Base-by-base conservation (phyloP, 2,329 filamentous ascomycete genomes). In the Penicillium sp. region DNA sequence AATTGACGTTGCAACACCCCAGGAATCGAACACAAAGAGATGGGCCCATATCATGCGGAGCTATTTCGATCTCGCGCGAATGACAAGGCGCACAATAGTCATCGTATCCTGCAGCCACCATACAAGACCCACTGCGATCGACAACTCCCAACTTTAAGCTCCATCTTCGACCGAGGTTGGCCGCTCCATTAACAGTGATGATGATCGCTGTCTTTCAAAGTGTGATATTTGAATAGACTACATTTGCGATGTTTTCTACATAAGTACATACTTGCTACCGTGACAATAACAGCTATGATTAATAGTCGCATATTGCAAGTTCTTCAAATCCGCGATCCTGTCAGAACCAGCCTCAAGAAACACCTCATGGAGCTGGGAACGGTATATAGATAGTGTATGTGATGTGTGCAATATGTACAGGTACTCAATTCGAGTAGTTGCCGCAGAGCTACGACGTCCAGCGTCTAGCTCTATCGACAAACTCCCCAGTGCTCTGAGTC, bases 371-470 rank as follows among this genome's bases (percentile, higher is more conserved):
- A n/a, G n/a, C n/a, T n/a, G n/a, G n/a, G n/a, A 18, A 47, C 23
- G 23, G 18, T 14, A 21, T 43, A 48, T 8, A 26, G 26, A 34
- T 48, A 39, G 6, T 43, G 23, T 26, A 28, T 26, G 24, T 43
- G n/a, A n/a, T 52, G 33, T 51, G 47, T 33, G 43, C 18, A 49
- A n/a, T 49, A 49, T 49, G 46, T 40, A 49, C 34, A 40, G n/a
- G 8, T 3, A 9, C 21, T 39, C n/a, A 39, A 11, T 39, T 18
- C 19, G 16, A 36, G 14, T 8, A 36, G 16, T 34, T n/a, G n/a
- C n/a, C n/a, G n/a, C n/a, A n/a, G n/a, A n/a, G n/a, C 29, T 21
- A 40, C 7, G 14, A 23, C 39, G 39, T 43, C 39, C 39, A 43
- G 28, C 42, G 42, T 16, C 40, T 29, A 8, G 5, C 14, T 16